phyloP scores from a whole-genome alignment of 352 stramenopile species.

The Globisporangium paroecandrum region DNA sequence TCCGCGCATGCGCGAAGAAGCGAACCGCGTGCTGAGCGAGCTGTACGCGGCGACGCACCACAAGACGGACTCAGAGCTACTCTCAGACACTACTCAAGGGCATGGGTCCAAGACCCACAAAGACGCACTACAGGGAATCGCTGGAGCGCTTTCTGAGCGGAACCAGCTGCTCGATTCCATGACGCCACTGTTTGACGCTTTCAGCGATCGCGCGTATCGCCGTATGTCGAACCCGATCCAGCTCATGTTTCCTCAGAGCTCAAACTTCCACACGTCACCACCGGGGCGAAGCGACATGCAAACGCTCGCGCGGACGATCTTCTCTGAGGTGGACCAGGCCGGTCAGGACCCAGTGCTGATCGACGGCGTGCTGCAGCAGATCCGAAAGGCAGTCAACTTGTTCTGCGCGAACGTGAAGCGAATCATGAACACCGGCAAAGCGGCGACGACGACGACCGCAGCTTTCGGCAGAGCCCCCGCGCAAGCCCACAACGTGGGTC shows the following conservation, averaged over 20 bases:
- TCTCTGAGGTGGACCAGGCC: constrained; percentile 62
- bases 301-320: constrained; percentile 71
- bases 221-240: constrained; percentile 74
- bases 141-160: constrained; percentile 33
- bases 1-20: constrained; percentile 76
- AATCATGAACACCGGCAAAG: constrained; percentile 70
- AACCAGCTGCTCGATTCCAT: constrained; percentile 76
- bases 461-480: constrained; percentile 53
- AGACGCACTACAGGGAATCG: constrained; percentile 35
- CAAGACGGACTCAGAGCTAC: constrained; percentile 20
- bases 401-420: constrained; percentile 71
- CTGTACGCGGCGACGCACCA: constrained; percentile 50
- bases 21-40: constrained; percentile 57
- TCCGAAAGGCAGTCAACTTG: constrained; percentile 57
- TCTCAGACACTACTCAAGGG: constrained; percentile 15
- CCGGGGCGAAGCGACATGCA: constrained; percentile 82
- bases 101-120: constrained; percentile 12
- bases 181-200: constrained; percentile 59
- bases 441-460: constrained; percentile 40
- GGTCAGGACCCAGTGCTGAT: constrained; percentile 57
- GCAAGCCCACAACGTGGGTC: constrained; percentile 76
- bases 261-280: constrained; percentile 78
- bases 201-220: constrained; percentile 59
- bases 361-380: constrained; percentile 52
- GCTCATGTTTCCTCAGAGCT: constrained; percentile 86